These are phyloP conservation scores for Cystobasidium pallidum DNA, from an alignment of 1,284 basidiomycete genomes.

Conservation along the genomic window DNA sequence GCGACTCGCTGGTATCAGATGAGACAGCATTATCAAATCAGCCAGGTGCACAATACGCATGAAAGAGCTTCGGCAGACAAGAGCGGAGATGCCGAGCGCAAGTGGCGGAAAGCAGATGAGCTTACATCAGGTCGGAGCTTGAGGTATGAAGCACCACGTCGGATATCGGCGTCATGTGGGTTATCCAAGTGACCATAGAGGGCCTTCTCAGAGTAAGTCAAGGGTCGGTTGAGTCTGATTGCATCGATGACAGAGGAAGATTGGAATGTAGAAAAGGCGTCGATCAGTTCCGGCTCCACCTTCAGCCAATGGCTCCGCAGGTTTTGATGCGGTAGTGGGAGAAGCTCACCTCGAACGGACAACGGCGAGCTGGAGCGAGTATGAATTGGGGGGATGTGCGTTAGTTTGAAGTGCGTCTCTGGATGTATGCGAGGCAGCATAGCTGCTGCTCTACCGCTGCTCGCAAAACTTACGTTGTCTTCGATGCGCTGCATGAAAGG, in stretches of 20 bases:
- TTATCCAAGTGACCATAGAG: conserved; percentile 98
- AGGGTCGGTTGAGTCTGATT: conserved; percentile 79
- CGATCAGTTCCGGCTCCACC: conserved; percentile 8
- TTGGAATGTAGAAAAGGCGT: not conserved
- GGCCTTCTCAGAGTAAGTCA: conserved; percentile 98
- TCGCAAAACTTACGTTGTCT: conserved; percentile 66
- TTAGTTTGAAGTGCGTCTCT: not conserved
- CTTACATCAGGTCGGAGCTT: conserved; percentile 92
- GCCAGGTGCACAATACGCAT: not conserved
- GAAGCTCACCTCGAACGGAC: conserved; percentile 72
- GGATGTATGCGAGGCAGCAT: no score
- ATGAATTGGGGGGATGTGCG: not conserved
- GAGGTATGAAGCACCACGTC: conserved; percentile 85
- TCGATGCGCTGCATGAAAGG: conserved; percentile 71
- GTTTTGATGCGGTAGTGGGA: not conserved
- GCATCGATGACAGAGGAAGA: not conserved
- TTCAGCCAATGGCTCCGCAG: conserved; percentile 18
- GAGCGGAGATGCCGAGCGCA: not conserved
- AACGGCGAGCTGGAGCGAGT: conserved; percentile 64
- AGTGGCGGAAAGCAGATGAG: conserved; percentile 47
- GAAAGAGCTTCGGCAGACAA: conserved; percentile 18
- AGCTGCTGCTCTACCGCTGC: not conserved
- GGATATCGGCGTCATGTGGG: conserved; percentile 84
- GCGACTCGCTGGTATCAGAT: conserved; percentile 77
- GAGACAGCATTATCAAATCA: not conserved